These are phyloP conservation scores for Noccaea bulbosa DNA, from an alignment of 345 rosid species.

Conservation along the genomic window DNA sequence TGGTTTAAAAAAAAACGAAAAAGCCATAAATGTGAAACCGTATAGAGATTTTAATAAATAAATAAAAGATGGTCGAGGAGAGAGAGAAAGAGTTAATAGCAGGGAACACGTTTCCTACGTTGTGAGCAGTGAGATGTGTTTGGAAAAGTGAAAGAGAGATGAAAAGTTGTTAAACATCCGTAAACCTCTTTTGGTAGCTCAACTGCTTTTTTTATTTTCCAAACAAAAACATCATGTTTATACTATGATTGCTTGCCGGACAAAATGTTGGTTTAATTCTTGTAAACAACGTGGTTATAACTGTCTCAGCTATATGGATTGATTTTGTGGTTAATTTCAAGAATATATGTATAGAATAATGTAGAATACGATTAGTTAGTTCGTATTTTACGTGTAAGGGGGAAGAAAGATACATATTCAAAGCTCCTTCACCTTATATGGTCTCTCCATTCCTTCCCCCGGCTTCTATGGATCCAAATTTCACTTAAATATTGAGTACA, in stretches of 20 bases:
- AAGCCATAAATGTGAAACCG: constrained; percentile 31
- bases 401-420: constrained; percentile 11
- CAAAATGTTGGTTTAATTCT: constrained; percentile 8
- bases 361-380: constrained; percentile 2
- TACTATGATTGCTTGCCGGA: constrained; percentile 15
- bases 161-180: constrained; percentile 32
- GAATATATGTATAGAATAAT: too few species aligned
- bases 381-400: constrained; percentile 17
- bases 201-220: constrained; percentile 5
- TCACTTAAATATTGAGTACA: background rate
- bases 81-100: constrained; percentile 26
- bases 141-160: constrained; percentile 34
- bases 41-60: constrained; percentile 3
- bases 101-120: constrained; percentile 49
- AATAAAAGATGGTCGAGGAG: background rate
- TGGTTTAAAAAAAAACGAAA: constrained; percentile 5
- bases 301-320: background rate
- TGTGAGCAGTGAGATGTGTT: constrained; percentile 44
- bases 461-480: constrained; percentile 17
- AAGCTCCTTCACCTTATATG: constrained; percentile 13
- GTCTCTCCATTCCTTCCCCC: constrained; percentile 16
- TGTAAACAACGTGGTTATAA: constrained; percentile 11
- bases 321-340: too few species aligned
- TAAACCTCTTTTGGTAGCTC: constrained; percentile 6
- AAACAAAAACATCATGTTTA: constrained; percentile 25